These are phyloP conservation scores for Allium fistulosum DNA, from an alignment of 106 monocot genomes.

Conservation along the genomic window DNA sequence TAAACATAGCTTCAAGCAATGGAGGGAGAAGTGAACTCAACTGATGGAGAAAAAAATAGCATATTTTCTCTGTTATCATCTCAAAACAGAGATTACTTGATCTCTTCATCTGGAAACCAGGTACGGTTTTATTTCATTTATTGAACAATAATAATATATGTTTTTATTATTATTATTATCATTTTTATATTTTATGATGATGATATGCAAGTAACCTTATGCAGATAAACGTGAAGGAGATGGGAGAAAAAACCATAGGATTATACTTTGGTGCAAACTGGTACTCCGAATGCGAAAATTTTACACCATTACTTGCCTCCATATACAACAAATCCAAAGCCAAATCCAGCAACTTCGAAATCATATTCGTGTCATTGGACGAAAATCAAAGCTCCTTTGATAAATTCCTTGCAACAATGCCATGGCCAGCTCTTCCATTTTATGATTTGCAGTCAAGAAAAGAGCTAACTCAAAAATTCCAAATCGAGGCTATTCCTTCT, in stretches of 20 bases:
- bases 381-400: slow-evolving; percentile 41
- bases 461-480: slow-evolving; percentile 34
- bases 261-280: slow-evolving; percentile 74
- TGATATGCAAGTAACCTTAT: too few relatives aligned
- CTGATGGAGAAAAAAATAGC: too few relatives aligned
- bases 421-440: slow-evolving; percentile 68
- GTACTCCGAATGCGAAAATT: slow-evolving; percentile 53
- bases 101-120: too few relatives aligned
- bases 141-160: too few relatives aligned
- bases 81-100: too few relatives aligned
- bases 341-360: slow-evolving; percentile 33
- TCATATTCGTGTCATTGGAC: slow-evolving; percentile 60
- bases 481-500: slow-evolving; percentile 59
- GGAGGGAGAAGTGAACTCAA: too few relatives aligned
- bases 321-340: slow-evolving; percentile 57
- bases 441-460: slow-evolving; percentile 28
- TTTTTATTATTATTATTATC: too few relatives aligned
- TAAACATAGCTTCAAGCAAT: too few relatives aligned
- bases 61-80: too few relatives aligned
- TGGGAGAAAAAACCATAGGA: not conserved
- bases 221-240: not conserved
- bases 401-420: slow-evolving; percentile 49
- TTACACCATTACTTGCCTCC: slow-evolving; percentile 39
- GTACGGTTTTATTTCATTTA: too few relatives aligned
- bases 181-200: too few relatives aligned